Conservation (phyloP, 1,284 basidiomycete genomes). For the Sanghuangporus sanghuang region DNA sequence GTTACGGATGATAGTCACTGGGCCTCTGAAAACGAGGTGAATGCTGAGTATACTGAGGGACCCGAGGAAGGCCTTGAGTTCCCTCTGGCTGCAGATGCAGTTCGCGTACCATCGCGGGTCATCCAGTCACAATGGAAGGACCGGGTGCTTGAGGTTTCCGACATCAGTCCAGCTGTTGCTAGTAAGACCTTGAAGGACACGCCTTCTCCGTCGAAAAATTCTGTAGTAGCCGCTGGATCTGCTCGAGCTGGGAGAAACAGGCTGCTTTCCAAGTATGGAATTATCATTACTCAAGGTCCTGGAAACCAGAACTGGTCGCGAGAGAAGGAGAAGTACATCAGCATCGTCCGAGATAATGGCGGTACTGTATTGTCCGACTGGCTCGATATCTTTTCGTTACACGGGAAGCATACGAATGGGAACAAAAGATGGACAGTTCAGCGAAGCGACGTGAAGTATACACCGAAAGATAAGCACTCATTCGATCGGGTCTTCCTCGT, state of each 20-base stretch:
- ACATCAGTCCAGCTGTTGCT: conserved; percentile 36
- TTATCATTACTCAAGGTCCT: conserved; percentile 43
- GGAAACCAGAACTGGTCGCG: conserved; percentile 20
- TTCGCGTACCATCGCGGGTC: conserved; percentile 45
- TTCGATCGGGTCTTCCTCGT: conserved; percentile 56
- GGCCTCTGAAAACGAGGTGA: conserved; percentile 31
- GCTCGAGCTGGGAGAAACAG: conserved; percentile 26
- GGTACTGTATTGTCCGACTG: conserved; percentile 64
- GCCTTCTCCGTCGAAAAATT: conserved; percentile 42
- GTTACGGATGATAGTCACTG: conserved; percentile 34
- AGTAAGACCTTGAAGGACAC: conserved; percentile 29
- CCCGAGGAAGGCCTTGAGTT: conserved; percentile 27
- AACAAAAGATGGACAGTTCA: conserved; percentile 49
- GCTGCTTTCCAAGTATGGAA: conserved; percentile 40
- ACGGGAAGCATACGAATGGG: conserved; percentile 38
- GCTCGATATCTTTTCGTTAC: conserved; percentile 58
- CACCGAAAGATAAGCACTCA: conserved; percentile 31
- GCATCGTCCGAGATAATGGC: conserved; percentile 46
- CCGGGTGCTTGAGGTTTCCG: conserved; percentile 36
- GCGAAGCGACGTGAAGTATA: conserved; percentile 43
- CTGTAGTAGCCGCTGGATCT: conserved; percentile 27
- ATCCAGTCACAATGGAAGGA: conserved; percentile 49
- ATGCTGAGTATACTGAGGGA: conserved; percentile 36
- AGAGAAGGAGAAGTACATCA: conserved; percentile 36
- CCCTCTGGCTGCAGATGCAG: conserved; percentile 28